Percentiles rank a stretch among this genome's conserved stretches.
Evolutionary conservation across 164 flowering plant species (phyloP).

Genomic region (Nymphaea colorata): DNA sequence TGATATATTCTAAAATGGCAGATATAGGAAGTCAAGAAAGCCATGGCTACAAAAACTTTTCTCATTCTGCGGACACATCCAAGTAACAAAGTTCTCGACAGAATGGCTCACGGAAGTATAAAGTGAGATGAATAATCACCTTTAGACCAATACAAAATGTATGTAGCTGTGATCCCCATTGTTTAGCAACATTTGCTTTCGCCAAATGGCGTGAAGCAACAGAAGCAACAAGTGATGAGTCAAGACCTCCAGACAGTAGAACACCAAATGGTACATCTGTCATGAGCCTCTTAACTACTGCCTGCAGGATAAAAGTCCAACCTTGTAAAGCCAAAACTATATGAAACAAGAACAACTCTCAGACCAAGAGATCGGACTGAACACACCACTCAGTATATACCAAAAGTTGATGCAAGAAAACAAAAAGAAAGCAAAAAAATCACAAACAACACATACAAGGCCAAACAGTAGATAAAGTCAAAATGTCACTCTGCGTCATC

Average conservation of each 20-base stretch:
- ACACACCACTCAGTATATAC: not conserved
- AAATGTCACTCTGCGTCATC: too few relatives aligned
- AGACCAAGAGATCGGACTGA: not conserved
- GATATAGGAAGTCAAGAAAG: too few relatives aligned
- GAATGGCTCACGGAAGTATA: not conserved
- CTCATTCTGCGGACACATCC: too few relatives aligned
- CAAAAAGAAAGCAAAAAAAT: not conserved
- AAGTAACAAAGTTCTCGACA: too few relatives aligned
- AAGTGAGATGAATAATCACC: constrained; percentile 31
- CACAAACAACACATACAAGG: not conserved
- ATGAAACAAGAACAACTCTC: not conserved
- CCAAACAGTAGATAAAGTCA: too few relatives aligned
- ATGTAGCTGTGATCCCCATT: constrained; percentile 91
- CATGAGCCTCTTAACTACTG: constrained; percentile 91
- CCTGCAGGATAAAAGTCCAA: constrained; percentile 30
- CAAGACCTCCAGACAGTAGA: constrained; percentile 91
- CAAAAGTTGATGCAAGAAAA: not conserved
- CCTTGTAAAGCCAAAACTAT: too few relatives aligned
- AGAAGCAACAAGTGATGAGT: constrained; percentile 96
- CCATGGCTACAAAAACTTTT: too few relatives aligned
- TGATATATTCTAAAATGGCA: too few relatives aligned
- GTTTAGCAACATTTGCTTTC: constrained; percentile 51
- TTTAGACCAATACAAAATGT: constrained; percentile 86
- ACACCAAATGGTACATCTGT: constrained; percentile 99
- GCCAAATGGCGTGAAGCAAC: constrained; percentile 75